Evolutionary conservation across 2,329 filamentous ascomycete genomes (phyloP).

Genomic region (Calonectria hongkongensis): DNA sequence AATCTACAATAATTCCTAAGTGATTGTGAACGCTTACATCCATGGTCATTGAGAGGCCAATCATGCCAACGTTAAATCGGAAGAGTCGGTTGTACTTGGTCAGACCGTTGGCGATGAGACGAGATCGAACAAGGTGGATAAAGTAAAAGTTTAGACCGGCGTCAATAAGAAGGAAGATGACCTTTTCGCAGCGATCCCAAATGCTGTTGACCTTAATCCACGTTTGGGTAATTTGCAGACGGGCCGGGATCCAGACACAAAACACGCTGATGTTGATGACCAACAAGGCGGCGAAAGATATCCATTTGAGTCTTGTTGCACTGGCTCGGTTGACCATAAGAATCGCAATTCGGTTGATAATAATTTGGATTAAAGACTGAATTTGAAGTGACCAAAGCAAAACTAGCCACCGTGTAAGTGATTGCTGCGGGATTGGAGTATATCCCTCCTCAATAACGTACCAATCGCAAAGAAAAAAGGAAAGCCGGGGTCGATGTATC

Average conservation of each 20-base stretch:
- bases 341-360: slow-evolving; percentile 72
- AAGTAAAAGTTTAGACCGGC: slow-evolving; percentile 72
- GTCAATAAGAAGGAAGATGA: slow-evolving; percentile 70
- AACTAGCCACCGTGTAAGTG: slow-evolving; percentile 37
- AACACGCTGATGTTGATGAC: slow-evolving; percentile 72
- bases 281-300: slow-evolving; percentile 65
- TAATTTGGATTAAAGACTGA: slow-evolving; percentile 72
- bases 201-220: slow-evolving; percentile 68
- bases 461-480: slow-evolving; percentile 51
- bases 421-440: background rate
- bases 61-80: slow-evolving; percentile 57
- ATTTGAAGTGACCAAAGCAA: slow-evolving; percentile 65
- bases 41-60: slow-evolving; percentile 56
- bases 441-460: slow-evolving; percentile 10
- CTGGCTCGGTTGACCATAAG: slow-evolving; percentile 64
- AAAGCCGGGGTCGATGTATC: slow-evolving; percentile 52
- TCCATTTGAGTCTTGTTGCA: slow-evolving; percentile 64
- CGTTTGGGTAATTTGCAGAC: slow-evolving; percentile 63
- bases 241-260: slow-evolving; percentile 72
- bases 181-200: slow-evolving; percentile 73
- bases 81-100: slow-evolving; percentile 69
- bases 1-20: rapidly evolving
- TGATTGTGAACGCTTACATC: slow-evolving; percentile 43
- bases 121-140: slow-evolving; percentile 65
- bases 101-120: slow-evolving; percentile 68